Evolutionary conservation across 306 rosid genomes (phyloP).

Genomic region (Ziziphus jujuba): DNA sequence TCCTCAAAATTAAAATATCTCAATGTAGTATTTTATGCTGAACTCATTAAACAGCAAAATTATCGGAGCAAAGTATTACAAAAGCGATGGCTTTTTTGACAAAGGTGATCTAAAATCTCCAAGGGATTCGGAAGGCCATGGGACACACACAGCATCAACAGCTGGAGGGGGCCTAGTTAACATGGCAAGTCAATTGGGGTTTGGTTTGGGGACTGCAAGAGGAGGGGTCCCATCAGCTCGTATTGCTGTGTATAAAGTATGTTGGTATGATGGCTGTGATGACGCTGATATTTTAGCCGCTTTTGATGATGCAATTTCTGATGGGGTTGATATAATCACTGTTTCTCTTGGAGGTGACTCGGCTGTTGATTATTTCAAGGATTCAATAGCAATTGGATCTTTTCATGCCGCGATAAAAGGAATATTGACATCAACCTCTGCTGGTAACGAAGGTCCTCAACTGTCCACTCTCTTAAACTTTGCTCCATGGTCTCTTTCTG

Average conservation of each 20-base stretch:
- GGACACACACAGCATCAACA: constrained; percentile 52
- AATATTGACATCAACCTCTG: constrained; percentile 41
- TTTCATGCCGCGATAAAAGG: constrained; percentile 55
- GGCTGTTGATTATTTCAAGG: constrained; percentile 27
- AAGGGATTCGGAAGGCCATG: constrained; percentile 41
- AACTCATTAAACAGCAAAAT: constrained; percentile 45
- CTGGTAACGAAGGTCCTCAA: constrained; percentile 35
- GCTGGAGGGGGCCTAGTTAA: constrained; percentile 39
- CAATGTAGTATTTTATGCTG: too few species aligned
- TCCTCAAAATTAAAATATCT: too few species aligned
- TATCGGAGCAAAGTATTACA: too few species aligned
- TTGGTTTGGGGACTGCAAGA: constrained; percentile 37
- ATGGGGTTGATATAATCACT: constrained; percentile 54
- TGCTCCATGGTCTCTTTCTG: constrained; percentile 59
- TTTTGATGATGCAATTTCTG: constrained; percentile 35
- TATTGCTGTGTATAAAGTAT: constrained; percentile 42
- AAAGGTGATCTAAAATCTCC: constrained; percentile 11
- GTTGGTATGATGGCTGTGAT: constrained; percentile 12
- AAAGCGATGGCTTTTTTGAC: too few species aligned
- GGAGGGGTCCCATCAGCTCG: constrained; percentile 41
- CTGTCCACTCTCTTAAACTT: constrained; percentile 2
- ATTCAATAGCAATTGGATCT: constrained; percentile 41
- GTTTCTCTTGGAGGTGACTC: constrained; percentile 16
- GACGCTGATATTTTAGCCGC: constrained; percentile 27
- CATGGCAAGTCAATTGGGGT: constrained; percentile 31